Percentiles rank a stretch among this genome's conserved stretches.
Evolutionary conservation across 371 early-diverging fungal species (phyloP).

Genomic region (Lichtheimia ornata): DNA sequence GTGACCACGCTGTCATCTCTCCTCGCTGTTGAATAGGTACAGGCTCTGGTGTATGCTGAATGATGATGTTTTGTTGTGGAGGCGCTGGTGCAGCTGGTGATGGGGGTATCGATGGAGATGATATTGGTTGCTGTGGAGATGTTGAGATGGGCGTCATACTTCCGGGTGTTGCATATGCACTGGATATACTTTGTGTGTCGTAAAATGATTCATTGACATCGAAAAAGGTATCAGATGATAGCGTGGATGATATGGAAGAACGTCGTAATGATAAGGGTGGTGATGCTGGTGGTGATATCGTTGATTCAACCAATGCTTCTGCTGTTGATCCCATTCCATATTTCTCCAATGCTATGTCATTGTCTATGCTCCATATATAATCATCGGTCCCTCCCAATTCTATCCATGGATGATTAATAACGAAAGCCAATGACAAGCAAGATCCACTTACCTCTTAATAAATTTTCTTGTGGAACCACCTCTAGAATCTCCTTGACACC

Average conservation of each 20-base stretch:
- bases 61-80: background rate
- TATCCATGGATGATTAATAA: conserved; percentile 4
- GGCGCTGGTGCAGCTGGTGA: background rate
- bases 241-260: conserved; percentile 10
- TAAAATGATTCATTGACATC: conserved; percentile 29
- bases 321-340: conserved; percentile 28
- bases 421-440: background rate
- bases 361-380: conserved; percentile 35
- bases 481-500: conserved; percentile 25
- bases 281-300: conserved; percentile 13
- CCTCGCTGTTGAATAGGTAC: background rate
- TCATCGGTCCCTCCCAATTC: conserved; percentile 37
- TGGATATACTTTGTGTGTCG: background rate
- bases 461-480: conserved; percentile 22
- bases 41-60: background rate
- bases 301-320: background rate
- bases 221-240: conserved; percentile 34
- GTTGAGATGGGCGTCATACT: background rate
- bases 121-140: background rate
- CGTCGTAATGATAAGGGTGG: background rate
- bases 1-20: background rate
- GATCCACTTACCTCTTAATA: conserved; percentile 24
- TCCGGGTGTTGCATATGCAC: conserved; percentile 12
- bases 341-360: conserved; percentile 28
- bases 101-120: conserved; percentile 2